Percentiles rank a stretch among this genome's conserved stretches.
Evolutionary conservation across 2,329 filamentous ascomycete species (phyloP).

Genomic region (Xylariaceae sp.): DNA sequence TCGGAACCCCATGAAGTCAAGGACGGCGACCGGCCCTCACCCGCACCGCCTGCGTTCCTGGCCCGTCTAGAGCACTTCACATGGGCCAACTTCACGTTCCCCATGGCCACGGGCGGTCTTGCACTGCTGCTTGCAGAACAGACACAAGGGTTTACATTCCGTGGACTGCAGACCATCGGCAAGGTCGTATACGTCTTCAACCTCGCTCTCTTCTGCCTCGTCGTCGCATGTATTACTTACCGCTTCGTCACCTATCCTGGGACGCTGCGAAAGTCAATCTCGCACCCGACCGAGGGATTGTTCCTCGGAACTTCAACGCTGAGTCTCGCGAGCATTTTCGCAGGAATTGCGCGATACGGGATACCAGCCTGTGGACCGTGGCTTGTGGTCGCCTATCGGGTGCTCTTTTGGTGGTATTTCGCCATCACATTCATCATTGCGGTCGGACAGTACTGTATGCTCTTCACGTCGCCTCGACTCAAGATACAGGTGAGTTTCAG

Average conservation of each 20-base stretch:
- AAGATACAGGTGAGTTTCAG: constrained; percentile 25
- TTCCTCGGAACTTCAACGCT: constrained; percentile 35
- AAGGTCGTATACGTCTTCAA: constrained; percentile 47
- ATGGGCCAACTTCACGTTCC: constrained; percentile 42
- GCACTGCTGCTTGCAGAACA: constrained; percentile 37
- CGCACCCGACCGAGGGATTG: constrained; percentile 46
- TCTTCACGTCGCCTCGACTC: constrained; percentile 34
- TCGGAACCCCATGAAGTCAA: not conserved
- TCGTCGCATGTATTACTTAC: constrained; percentile 29
- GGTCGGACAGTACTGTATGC: constrained; percentile 31
- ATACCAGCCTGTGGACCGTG: constrained; percentile 35
- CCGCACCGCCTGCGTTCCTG: constrained; percentile 4
- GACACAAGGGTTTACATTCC: constrained; percentile 37
- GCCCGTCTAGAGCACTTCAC: constrained; percentile 36
- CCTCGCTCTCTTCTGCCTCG: constrained; percentile 39
- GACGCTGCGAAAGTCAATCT: constrained; percentile 40
- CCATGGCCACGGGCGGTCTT: constrained; percentile 44
- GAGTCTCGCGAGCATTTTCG: constrained; percentile 40
- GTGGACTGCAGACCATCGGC: constrained; percentile 45
- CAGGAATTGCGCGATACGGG: constrained; percentile 33
- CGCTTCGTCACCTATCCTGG: constrained; percentile 41
- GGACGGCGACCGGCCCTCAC: not conserved
- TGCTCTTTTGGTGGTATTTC: constrained; percentile 40
- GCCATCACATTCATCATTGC: constrained; percentile 34
- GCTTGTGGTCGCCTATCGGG: constrained; percentile 33